A percentile compares a stretch with the other conserved stretches of the same genome.
These are phyloP conservation scores for Microcyclosporella mali DNA, from an alignment of 2,329 filamentous ascomycete species.

Conservation along the genomic window DNA sequence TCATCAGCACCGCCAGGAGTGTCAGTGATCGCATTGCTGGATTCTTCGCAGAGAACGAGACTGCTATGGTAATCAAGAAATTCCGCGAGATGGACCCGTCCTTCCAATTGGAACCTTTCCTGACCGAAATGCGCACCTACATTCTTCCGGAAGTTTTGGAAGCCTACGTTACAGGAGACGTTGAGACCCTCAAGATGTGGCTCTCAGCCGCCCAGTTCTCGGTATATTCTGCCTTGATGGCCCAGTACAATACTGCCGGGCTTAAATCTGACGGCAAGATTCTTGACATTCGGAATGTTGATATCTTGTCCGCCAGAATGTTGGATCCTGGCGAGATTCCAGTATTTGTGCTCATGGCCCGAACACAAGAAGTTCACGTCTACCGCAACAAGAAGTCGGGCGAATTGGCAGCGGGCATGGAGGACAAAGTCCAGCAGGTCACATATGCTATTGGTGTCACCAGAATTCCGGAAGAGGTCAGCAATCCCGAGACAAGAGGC, in stretches of 20 bases:
- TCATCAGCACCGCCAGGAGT: constrained; percentile 85
- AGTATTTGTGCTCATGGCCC: constrained; percentile 93
- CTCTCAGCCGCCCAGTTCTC: constrained; percentile 93
- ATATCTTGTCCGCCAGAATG: constrained; percentile 74
- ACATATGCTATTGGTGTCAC: constrained; percentile 98
- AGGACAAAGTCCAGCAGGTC: constrained; percentile 96
- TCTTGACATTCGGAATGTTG: constrained; percentile 88
- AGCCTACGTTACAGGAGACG: constrained; percentile 94
- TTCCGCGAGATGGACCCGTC: constrained; percentile 91
- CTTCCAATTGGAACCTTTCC: constrained; percentile 92
- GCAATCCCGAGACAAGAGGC: constrained; percentile 90
- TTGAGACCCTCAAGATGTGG: constrained; percentile 87
- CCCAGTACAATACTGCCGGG: constrained; percentile 90
- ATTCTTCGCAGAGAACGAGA: constrained; percentile 98
- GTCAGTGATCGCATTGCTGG: constrained; percentile 90
- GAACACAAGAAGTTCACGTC: constrained; percentile 95
- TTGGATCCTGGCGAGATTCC: constrained; percentile 82
- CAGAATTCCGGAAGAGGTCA: constrained; percentile 86
- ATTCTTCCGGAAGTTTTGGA: constrained; percentile 96
- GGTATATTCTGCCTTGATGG: constrained; percentile 92
- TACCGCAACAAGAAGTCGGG: constrained; percentile 88
- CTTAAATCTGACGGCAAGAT: constrained; percentile 93
- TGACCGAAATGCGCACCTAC: constrained; percentile 93
- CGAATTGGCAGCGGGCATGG: constrained; percentile 90
- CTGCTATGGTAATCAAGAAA: constrained; percentile 94